Evolutionary conservation across 805 yeast genomes (phyloP).

Genomic region (Hanseniaspora pseudoguilliermondii): DNA sequence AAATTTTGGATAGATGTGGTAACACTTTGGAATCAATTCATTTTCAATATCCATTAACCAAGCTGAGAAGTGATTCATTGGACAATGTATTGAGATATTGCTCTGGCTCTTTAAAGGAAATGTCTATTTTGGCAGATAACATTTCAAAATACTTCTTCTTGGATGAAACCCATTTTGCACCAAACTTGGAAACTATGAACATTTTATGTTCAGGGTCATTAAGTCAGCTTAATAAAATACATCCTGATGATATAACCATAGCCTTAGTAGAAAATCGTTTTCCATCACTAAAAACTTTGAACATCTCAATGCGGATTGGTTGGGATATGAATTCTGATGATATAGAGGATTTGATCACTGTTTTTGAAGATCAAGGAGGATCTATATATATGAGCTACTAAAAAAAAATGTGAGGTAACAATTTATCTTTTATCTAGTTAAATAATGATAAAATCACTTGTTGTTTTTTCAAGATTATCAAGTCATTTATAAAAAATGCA

Average conservation of each 20-base stretch:
- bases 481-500: too few species aligned
- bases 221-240: conserved; percentile 71
- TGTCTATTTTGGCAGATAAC: conserved; percentile 73
- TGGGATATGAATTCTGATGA: conserved; percentile 64
- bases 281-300: conserved; percentile 50
- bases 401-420: background rate
- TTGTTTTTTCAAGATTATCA: too few species aligned
- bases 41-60: conserved; percentile 83
- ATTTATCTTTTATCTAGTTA: too few species aligned
- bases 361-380: conserved; percentile 63
- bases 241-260: conserved; percentile 78
- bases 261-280: conserved; percentile 70
- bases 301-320: conserved; percentile 65
- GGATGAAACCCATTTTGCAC: conserved; percentile 33
- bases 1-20: conserved; percentile 53
- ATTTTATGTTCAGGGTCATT: conserved; percentile 76
- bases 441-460: too few species aligned
- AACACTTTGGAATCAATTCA: conserved; percentile 46
- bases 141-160: conserved; percentile 38
- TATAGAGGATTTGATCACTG: conserved; percentile 50
- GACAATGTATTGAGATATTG: conserved; percentile 66
- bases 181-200: conserved; percentile 49
- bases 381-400: conserved; percentile 48
- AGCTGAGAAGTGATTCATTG: conserved; percentile 51
- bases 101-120: conserved; percentile 44